phyloP scores from a whole-genome alignment of 768 basidiomycete species.

The Tremella fuciformis region DNA sequence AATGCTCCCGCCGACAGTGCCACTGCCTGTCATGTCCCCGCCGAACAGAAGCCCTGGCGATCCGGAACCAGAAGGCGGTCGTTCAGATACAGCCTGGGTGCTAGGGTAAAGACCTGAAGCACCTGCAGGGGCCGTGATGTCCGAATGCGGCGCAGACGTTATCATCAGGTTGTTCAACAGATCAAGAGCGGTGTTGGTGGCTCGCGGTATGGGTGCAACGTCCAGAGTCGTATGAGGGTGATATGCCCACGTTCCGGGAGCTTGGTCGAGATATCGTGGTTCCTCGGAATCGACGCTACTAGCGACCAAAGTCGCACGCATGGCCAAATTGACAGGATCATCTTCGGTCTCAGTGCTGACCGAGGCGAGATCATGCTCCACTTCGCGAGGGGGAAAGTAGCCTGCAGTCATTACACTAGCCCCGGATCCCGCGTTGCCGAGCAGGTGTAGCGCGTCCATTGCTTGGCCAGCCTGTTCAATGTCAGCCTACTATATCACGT shows the following conservation, averaged over 20 bases:
- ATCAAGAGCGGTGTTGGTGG: slow-evolving; percentile 28
- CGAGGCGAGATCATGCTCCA: slow-evolving; percentile 59
- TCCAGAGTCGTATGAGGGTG: not conserved
- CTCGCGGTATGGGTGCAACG: not conserved
- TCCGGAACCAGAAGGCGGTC: slow-evolving; percentile 10
- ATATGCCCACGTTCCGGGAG: not conserved
- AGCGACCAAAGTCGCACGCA: slow-evolving; percentile 59
- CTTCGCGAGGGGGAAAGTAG: not conserved
- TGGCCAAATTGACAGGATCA: slow-evolving; percentile 66
- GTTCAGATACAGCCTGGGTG: not conserved
- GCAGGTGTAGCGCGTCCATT: not conserved
- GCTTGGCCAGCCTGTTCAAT: not conserved
- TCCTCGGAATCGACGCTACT: slow-evolving; percentile 56
- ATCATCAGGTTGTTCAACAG: slow-evolving; percentile 37
- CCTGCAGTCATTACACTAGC: too few relatives aligned
- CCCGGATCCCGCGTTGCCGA: too few relatives aligned
- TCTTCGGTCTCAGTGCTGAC: slow-evolving; percentile 73
- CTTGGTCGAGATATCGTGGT: slow-evolving; percentile 55
- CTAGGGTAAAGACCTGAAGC: not conserved
- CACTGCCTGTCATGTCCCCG: slow-evolving; percentile 7
- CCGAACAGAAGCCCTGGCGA: slow-evolving; percentile 34
- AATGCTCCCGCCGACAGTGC: slow-evolving; percentile 21
- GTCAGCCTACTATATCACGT: not conserved
- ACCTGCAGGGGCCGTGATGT: not conserved
- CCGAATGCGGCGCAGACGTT: slow-evolving; percentile 9